A percentile compares a stretch with the other conserved stretches of the same genome.
Conservation (phyloP, 2,329 filamentous ascomycete species). For the Aspergillus alliaceus region DNA sequence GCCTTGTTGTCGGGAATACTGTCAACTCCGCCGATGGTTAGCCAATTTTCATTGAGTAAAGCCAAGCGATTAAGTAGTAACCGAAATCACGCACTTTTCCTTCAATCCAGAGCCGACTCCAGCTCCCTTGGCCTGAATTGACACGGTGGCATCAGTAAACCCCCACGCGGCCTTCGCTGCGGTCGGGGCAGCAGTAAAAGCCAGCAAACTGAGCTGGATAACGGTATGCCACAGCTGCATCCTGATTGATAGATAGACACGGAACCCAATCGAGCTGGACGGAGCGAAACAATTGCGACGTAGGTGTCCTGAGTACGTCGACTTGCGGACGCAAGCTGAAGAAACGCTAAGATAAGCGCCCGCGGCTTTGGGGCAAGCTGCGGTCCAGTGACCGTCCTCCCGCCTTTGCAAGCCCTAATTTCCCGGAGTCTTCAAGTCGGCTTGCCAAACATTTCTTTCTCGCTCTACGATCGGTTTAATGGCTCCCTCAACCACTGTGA, state of each 20-base stretch:
- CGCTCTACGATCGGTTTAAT: conserved; percentile 6
- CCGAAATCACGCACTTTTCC: conserved; percentile 52
- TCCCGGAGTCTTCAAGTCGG: conserved; percentile 24
- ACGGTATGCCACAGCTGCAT: conserved; percentile 41
- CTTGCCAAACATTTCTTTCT: conserved; percentile 21
- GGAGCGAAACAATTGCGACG: conserved; percentile 5
- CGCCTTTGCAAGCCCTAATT: conserved; percentile 40
- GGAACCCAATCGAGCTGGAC: conserved; percentile 5
- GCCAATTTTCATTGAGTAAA: background rate
- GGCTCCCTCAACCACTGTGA: conserved; percentile 3
- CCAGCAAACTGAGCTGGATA: conserved; percentile 38
- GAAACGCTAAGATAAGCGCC: conserved; percentile 25
- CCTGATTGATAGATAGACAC: conserved; percentile 14
- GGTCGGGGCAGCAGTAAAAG: conserved; percentile 34
- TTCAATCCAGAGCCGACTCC: conserved; percentile 54
- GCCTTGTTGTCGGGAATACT: conserved; percentile 63
- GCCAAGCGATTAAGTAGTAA: background rate
- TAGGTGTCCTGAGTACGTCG: conserved; percentile 1
- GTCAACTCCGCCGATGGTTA: conserved; percentile 3
- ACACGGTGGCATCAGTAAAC: conserved; percentile 64
- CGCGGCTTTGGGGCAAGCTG: conserved; percentile 26
- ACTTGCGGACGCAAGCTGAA: background rate
- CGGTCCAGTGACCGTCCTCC: conserved; percentile 30
- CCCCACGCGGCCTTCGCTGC: conserved; percentile 58
- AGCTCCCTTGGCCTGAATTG: conserved; percentile 60